Evolutionary conservation across 2,329 filamentous ascomycete species (phyloP).

Genomic region (Celoporthe dispersa): DNA sequence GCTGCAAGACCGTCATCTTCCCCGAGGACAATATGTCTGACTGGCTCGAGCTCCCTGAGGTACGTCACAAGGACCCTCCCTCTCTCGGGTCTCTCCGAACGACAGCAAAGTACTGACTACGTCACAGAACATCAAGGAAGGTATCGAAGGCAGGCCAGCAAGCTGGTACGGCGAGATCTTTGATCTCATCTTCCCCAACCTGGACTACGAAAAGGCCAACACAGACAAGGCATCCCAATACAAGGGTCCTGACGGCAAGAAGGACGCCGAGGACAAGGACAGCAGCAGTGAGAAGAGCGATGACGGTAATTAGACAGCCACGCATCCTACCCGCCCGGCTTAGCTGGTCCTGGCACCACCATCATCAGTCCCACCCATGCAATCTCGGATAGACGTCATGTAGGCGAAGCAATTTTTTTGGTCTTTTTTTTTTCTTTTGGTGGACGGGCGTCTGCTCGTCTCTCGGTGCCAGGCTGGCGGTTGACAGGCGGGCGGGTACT

Average conservation of each 20-base stretch:
- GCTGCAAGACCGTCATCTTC: slow-evolving; percentile 93
- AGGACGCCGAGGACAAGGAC: slow-evolving; percentile 57
- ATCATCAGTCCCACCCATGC: background rate
- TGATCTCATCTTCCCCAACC: slow-evolving; percentile 81
- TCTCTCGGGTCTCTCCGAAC: background rate
- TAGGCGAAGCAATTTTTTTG: background rate
- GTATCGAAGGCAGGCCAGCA: slow-evolving; percentile 87
- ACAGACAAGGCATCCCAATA: slow-evolving; percentile 67
- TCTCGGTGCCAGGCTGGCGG: slow-evolving; percentile 11
- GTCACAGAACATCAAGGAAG: slow-evolving; percentile 92
- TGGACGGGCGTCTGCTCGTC: background rate
- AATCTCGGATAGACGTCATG: background rate
- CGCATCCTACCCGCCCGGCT: background rate
- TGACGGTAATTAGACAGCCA: slow-evolving; percentile 28
- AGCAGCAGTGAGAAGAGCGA: slow-evolving; percentile 52
- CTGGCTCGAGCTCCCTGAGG: slow-evolving; percentile 96
- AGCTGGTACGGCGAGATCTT: slow-evolving; percentile 96
- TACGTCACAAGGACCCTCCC: slow-evolving; percentile 55
- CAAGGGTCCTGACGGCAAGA: slow-evolving; percentile 53
- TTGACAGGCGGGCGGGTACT: background rate
- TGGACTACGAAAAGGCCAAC: slow-evolving; percentile 76
- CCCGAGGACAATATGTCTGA: slow-evolving; percentile 94
- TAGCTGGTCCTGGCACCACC: background rate
- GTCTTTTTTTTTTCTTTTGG: background rate
- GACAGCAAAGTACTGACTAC: slow-evolving; percentile 21